These are phyloP conservation scores for Trebouxia gelatinosa DNA, from an alignment of 163 green algal species.

Conservation along the genomic window DNA sequence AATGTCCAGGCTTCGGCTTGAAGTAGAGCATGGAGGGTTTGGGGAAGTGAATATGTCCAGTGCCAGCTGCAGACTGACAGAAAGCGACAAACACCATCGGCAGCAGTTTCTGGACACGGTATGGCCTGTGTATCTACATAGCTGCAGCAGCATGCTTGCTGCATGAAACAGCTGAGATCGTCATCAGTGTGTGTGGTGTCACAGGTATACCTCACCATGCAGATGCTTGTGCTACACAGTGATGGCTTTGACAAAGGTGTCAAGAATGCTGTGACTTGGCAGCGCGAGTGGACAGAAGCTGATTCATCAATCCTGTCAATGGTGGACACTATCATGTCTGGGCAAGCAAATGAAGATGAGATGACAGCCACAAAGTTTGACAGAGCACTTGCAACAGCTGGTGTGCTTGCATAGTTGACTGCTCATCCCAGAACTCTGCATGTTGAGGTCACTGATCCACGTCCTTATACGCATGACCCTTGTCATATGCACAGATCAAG, in stretches of 20 bases:
- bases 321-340: conserved; percentile 5
- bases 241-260: conserved; percentile 22
- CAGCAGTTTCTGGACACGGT: conserved; percentile 18
- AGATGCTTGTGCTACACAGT: not conserved
- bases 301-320: conserved; percentile 6
- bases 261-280: conserved; percentile 3
- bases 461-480: not conserved
- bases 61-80: not conserved
- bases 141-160: no score
- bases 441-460: not conserved
- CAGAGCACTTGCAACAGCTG: conserved; percentile 10
- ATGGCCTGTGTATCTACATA: no score
- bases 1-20: not conserved
- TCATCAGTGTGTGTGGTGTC: no score
- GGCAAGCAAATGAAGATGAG: not conserved
- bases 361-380: conserved; percentile 6
- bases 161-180: no score
- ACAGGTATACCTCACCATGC: conserved; percentile 22
- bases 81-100: conserved; percentile 13
- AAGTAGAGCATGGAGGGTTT: conserved; percentile 13
- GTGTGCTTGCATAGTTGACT: not conserved
- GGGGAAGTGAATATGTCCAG: not conserved
- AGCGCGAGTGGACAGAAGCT: conserved; percentile 17
- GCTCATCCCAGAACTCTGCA: not conserved
- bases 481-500: not conserved